Base-by-base conservation (phyloP, 2,329 filamentous ascomycete genomes). In the Podosphaera fusca region DNA sequence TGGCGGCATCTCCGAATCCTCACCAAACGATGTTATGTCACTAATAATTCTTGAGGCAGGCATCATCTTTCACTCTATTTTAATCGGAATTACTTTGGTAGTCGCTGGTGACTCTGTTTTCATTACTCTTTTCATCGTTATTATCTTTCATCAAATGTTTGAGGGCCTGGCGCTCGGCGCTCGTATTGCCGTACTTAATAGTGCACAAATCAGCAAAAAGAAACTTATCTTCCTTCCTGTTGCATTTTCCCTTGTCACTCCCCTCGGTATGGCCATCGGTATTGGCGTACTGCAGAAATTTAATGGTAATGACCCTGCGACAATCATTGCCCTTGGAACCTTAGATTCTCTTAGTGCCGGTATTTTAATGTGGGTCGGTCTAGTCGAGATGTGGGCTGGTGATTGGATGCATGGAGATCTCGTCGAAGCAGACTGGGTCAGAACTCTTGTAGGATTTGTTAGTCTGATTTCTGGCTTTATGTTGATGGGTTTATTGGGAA, bases 361-460 rank as follows among this genome's bases (percentile, higher is more conserved):
- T 35, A 95, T 95, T 59, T 74, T 95, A 59, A 84, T 96, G 63
- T 96, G 95, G 70, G 95, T 90, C 0, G 88, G 87, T 3, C 73
- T 96, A 31, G 87, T 96, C 4, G 90, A 96, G 72, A 74, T 96
- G 47, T 83, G 95, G 74, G 90, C 90, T 0, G 88, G 95, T 66
- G 90, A 96, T 69, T 95, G 95, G 72, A 89, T 96, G 85, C 95
- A 85, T 53, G 40, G 54, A 2, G 67, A 71, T 46, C 64, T 73
- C 42, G 74, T 71, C 2, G 69, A 69, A 59, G 65, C 70, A 54
- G 63, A 64, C 53, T 68, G 60, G 42, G 60, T 70, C 12, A 57
- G 42, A 58, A 60, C 67, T 0, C 73, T 73, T 52, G 74, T 74
- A 71, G 45, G 51, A 35, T 56, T 74, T 35, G 58, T 66, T 4